Evolutionary conservation across 768 basidiomycete species (phyloP).

Genomic region (Mycena venus): DNA sequence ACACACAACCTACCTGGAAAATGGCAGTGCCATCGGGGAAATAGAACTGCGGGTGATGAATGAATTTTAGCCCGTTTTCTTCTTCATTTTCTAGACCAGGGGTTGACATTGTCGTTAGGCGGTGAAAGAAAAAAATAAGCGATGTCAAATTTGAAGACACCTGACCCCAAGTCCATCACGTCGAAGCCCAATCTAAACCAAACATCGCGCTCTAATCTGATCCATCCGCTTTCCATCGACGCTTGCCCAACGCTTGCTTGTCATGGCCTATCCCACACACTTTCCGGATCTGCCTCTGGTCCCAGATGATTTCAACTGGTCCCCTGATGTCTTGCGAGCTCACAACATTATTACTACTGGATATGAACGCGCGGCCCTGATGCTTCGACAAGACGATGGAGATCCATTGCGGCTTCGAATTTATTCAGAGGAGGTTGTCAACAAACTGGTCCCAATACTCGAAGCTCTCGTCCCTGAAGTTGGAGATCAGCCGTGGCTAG

Average conservation of each 20-base stretch:
- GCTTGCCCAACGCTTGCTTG: not conserved
- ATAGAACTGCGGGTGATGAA: slow-evolving; percentile 2
- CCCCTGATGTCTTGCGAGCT: slow-evolving; percentile 15
- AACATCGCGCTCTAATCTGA: not conserved
- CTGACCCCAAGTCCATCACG: not conserved
- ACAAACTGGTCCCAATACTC: slow-evolving; percentile 16
- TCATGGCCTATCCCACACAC: not conserved
- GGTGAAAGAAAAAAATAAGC: not conserved
- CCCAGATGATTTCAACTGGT: slow-evolving; percentile 14
- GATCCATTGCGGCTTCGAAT: slow-evolving; percentile 27
- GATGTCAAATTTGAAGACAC: too few relatives aligned
- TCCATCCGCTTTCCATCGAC: not conserved
- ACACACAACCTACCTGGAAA: not conserved
- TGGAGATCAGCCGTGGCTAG: slow-evolving; percentile 8
- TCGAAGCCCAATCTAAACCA: not conserved
- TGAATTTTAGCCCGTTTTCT: not conserved
- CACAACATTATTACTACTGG: not conserved
- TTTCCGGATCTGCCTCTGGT: slow-evolving; percentile 22
- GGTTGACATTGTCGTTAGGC: not conserved
- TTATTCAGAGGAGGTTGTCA: slow-evolving; percentile 15
- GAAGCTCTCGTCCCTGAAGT: slow-evolving; percentile 17
- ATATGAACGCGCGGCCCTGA: not conserved
- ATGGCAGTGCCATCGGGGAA: slow-evolving; percentile 2
- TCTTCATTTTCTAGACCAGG: not conserved
- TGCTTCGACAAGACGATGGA: slow-evolving; percentile 24